phyloP scores from a whole-genome alignment of 805 yeast species.

The Candida oleophila region DNA sequence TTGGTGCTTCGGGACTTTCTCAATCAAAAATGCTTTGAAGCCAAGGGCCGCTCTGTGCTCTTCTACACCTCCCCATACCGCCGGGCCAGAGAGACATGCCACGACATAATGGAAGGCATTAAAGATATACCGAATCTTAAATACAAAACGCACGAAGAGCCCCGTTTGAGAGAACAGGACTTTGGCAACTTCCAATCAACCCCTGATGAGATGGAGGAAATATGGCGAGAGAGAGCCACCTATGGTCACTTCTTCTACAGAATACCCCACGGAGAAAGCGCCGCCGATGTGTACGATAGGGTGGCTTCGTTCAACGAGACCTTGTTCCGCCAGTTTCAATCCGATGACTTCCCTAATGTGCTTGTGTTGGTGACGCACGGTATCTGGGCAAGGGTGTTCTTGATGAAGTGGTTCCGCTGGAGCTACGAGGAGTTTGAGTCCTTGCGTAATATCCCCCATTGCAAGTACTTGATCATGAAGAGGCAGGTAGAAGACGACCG shows the following conservation, averaged over 20 bases:
- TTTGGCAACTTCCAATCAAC: constrained; percentile 89
- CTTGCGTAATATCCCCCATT: constrained; percentile 79
- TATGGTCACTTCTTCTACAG: constrained; percentile 82
- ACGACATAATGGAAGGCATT: constrained; percentile 62
- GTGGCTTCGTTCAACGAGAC: constrained; percentile 90
- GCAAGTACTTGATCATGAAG: constrained; percentile 80
- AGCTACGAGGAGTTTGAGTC: constrained; percentile 85
- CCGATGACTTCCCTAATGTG: constrained; percentile 71
- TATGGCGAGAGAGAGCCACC: constrained; percentile 81
- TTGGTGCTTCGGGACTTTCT: constrained; percentile 41
- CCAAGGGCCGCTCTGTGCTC: constrained; percentile 41
- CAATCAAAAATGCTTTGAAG: constrained; percentile 33
- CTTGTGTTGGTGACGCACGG: constrained; percentile 90
- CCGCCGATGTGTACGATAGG: constrained; percentile 93
- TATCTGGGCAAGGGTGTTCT: constrained; percentile 87
- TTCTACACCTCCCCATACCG: constrained; percentile 86
- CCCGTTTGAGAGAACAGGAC: constrained; percentile 91
- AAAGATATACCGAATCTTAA: constrained; percentile 40
- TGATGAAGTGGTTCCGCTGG: constrained; percentile 96
- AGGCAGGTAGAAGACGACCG: constrained; percentile 46
- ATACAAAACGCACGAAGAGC: constrained; percentile 75
- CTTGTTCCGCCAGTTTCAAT: constrained; percentile 73
- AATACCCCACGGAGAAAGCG: constrained; percentile 92
- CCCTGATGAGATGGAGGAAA: constrained; percentile 71
- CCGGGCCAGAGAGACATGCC: constrained; percentile 81